Evolutionary conservation across 768 basidiomycete species (phyloP), one percentile per base, ranked within the genome.

Genomic region (Serendipita vermifera): DNA sequence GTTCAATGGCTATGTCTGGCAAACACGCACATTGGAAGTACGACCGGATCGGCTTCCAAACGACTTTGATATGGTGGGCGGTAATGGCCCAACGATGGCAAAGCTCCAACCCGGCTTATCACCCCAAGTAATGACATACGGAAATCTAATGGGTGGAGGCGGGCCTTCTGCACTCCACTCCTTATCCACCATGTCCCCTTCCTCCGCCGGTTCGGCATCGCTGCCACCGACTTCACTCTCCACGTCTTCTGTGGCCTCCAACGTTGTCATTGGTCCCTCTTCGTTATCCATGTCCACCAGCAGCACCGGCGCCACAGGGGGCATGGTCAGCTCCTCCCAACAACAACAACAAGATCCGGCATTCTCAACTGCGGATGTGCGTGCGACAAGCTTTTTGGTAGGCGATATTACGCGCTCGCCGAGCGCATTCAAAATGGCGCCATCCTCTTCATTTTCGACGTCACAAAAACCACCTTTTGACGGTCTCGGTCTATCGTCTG

Each of bases 1-100:
- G 77, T 94, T 94, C 70, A 88, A 97, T 65, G 94, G 93, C 14
- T 96, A 87, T 68, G 83, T 82, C n/a, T 98, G 93, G 92, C 93
- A 96, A 70, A 89, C 88, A 5, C 75, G 93, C 6, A 77, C 85
- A 17, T 79, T 97, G 22, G 93, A 97, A 69, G 93, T 97, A 24
- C 77, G 93, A 22, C 85, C 84, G 5, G 93, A 97, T 69, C 78
- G 91, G 39, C 73, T 92, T 13, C 78, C 80, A 26, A 77, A 78
- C 20, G 80, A 84, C 59, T 76, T 77, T 60, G 80, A 81, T 61
- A 67, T 56, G 13, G 27, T 20, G 41, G 55, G 33, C 55, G 2
- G 9, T 27, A 57, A 29, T 43, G 33, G 38, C 54, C 31, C 17
- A 29, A n/a, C 27, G n/a, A n/a, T n/a, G n/a, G n/a, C n/a, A n/a